Percentiles rank a stretch among this genome's conserved stretches.
phyloP scores from a whole-genome alignment of 2,329 filamentous ascomycete species.

The Fusarium oxysporum region DNA sequence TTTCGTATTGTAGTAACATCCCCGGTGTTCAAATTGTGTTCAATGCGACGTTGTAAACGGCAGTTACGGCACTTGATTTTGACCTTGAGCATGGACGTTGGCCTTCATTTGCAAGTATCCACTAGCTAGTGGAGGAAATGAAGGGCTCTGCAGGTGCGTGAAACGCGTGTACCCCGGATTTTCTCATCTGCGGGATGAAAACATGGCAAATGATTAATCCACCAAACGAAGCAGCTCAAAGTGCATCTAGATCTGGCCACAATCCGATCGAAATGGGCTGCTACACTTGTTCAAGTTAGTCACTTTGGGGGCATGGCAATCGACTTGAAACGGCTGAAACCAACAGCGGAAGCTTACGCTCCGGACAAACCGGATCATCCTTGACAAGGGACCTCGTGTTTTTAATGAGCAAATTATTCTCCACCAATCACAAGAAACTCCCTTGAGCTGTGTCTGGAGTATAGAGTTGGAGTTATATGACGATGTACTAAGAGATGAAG shows the following conservation, averaged over 20 bases:
- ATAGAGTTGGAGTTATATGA: not conserved
- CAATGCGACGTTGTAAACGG: not conserved
- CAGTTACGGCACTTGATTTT: not conserved
- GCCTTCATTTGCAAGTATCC: not conserved
- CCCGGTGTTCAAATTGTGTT: not conserved
- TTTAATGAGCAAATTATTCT: conserved; percentile 2
- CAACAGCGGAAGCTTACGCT: conserved; percentile 19
- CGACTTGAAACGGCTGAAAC: conserved; percentile 35
- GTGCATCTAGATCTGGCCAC: not conserved
- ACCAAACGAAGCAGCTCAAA: not conserved
- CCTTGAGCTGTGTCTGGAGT: not conserved
- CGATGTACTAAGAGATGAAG: not conserved
- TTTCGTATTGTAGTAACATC: not conserved
- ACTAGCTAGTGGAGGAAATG: conserved; percentile 2
- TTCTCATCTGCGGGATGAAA: not conserved
- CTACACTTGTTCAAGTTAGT: conserved; percentile 4
- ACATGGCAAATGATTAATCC: not conserved
- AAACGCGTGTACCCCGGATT: conserved; percentile 18
- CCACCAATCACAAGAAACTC: conserved; percentile 22
- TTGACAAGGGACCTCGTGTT: not conserved
- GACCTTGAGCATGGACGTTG: not conserved
- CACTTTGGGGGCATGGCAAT: not conserved
- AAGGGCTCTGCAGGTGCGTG: not conserved
- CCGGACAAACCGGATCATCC: conserved; percentile 6
- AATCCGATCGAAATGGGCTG: not conserved